Percentiles rank a stretch among this genome's conserved stretches.
Evolutionary conservation across 768 basidiomycete species (phyloP).

Genomic region (Chalciporus pseudorubinellus): DNA sequence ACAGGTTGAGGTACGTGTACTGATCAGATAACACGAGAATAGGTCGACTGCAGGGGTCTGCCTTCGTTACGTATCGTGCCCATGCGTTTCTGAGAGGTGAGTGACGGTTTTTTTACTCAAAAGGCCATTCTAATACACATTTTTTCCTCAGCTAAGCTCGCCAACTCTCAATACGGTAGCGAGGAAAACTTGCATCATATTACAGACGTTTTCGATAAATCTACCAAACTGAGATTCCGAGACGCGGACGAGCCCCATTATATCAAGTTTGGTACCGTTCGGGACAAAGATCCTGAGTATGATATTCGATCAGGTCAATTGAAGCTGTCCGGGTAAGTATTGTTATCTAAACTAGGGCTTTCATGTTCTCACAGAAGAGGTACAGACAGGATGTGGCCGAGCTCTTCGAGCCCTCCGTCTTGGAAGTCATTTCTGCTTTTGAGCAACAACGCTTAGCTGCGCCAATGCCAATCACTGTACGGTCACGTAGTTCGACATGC

Average conservation of each 20-base stretch:
- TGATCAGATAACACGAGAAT: not conserved
- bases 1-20: not conserved
- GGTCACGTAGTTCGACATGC: too few species aligned
- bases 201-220: conserved; percentile 33
- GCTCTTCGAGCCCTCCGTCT: conserved; percentile 40
- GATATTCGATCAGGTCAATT: conserved; percentile 38
- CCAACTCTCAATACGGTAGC: conserved; percentile 27
- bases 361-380: too few species aligned
- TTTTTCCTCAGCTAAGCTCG: conserved; percentile 23
- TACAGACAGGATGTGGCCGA: conserved; percentile 29
- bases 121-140: not conserved
- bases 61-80: conserved; percentile 34
- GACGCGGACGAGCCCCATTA: conserved; percentile 34
- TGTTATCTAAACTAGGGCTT: too few species aligned
- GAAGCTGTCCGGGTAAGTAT: conserved; percentile 26
- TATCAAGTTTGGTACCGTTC: conserved; percentile 36
- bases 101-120: not conserved
- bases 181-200: conserved; percentile 32
- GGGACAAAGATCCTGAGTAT: conserved; percentile 34
- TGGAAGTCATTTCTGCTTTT: conserved; percentile 31
- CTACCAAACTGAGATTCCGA: conserved; percentile 40
- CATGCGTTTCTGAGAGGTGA: conserved; percentile 32
- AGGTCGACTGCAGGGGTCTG: conserved; percentile 42
- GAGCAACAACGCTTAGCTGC: conserved; percentile 22
- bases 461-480: conserved; percentile 15